Conservation (phyloP, 2,329 filamentous ascomycete species). For the Allantophomopsis cytisporea region DNA sequence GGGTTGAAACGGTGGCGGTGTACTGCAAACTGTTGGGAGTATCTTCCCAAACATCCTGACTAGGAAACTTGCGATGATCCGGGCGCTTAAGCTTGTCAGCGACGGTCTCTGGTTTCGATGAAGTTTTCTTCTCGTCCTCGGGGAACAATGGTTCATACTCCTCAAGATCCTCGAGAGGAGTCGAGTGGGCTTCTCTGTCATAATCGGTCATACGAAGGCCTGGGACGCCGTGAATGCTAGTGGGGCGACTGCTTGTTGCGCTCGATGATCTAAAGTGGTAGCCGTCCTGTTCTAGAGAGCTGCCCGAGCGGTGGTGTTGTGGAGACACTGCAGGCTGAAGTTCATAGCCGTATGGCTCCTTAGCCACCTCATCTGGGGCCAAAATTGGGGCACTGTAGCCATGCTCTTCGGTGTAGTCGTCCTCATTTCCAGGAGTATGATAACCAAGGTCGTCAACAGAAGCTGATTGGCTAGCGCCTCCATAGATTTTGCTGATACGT, state of each 20-base stretch:
- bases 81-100: conserved; percentile 41
- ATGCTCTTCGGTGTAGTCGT: conserved; percentile 39
- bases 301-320: conserved; percentile 47
- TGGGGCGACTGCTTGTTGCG: conserved; percentile 37
- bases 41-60: conserved; percentile 96
- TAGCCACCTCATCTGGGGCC: conserved; percentile 75
- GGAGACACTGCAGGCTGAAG: conserved; percentile 76
- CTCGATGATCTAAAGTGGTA: conserved; percentile 29
- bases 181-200: conserved; percentile 40
- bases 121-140: conserved; percentile 48
- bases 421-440: conserved; percentile 22
- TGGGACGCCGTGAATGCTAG: conserved; percentile 45
- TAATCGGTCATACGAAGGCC: conserved; percentile 11
- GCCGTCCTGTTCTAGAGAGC: conserved; percentile 39
- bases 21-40: conserved; percentile 73
- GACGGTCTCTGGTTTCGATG: conserved; percentile 32
- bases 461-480: conserved; percentile 22
- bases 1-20: conserved; percentile 72
- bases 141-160: conserved; percentile 94
- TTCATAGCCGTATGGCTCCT: conserved; percentile 53
- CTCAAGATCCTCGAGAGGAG: conserved; percentile 73
- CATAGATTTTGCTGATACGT: conserved; percentile 28
- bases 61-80: conserved; percentile 65
- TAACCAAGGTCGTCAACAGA: conserved; percentile 34
- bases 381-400: conserved; percentile 68